Percentiles rank a stretch among this genome's conserved stretches.
Conservation (phyloP, 2,329 filamentous ascomycete species). For the Microascus cirrosus region DNA sequence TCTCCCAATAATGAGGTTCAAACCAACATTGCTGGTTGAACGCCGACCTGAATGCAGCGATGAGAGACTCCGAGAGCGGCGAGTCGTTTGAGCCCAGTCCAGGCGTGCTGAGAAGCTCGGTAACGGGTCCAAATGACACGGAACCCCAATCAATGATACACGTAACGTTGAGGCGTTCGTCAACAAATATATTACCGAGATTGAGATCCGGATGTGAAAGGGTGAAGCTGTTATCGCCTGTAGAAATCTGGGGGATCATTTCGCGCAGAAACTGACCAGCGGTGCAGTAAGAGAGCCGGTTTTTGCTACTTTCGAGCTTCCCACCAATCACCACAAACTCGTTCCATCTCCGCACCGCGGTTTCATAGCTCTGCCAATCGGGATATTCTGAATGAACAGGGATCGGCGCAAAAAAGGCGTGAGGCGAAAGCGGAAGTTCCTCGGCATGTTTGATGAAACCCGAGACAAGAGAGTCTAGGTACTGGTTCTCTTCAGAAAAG, state of each 20-base stretch:
- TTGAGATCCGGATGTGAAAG: constrained; percentile 14
- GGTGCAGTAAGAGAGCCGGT: constrained; percentile 12
- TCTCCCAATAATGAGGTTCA: constrained; percentile 3
- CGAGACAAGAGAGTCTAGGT: constrained; percentile 13
- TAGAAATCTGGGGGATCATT: constrained; percentile 13
- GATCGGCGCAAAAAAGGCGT: constrained; percentile 17
- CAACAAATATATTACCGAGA: constrained; percentile 14
- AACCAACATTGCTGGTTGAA: constrained; percentile 2
- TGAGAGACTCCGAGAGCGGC: constrained; percentile 1
- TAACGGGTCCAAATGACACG: constrained; percentile 9
- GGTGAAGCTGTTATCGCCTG: constrained; percentile 1
- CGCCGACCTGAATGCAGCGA: constrained; percentile 6
- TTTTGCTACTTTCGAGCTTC: constrained; percentile 14
- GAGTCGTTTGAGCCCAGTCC: not conserved
- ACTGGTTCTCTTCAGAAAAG: constrained; percentile 12
- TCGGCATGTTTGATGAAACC: constrained; percentile 12
- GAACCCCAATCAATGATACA: constrained; percentile 16
- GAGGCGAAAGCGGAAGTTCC: constrained; percentile 14
- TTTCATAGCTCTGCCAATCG: constrained; percentile 9
- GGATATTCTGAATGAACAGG: constrained; percentile 13
- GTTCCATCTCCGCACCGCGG: constrained; percentile 7
- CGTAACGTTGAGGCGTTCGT: constrained; percentile 13
- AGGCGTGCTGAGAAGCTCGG: constrained; percentile 5
- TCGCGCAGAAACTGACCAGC: constrained; percentile 12
- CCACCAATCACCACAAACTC: constrained; percentile 10